Evolutionary conservation across 306 rosid genomes (phyloP).

Genomic region (Dryas octopetala): DNA sequence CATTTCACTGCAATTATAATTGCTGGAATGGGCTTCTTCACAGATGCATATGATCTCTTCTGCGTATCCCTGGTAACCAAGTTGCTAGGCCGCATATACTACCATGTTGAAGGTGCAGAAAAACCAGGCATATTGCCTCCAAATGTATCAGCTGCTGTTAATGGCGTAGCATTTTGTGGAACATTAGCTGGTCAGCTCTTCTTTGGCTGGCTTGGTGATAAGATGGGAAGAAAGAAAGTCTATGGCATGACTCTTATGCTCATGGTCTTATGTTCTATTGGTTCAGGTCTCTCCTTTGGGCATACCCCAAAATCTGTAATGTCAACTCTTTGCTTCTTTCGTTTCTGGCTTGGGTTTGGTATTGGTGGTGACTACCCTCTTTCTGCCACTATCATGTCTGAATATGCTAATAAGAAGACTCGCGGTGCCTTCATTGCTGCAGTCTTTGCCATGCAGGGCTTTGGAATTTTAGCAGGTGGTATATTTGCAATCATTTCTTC

Average conservation of each 20-base stretch:
- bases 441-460: constrained; percentile 85
- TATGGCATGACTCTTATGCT: constrained; percentile 72
- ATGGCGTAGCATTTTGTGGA: constrained; percentile 71
- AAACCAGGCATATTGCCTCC: constrained; percentile 77
- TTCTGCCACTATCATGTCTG: constrained; percentile 82
- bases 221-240: constrained; percentile 63
- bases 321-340: constrained; percentile 67
- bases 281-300: constrained; percentile 73
- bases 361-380: constrained; percentile 87
- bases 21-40: constrained; percentile 90
- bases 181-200: constrained; percentile 70
- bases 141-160: constrained; percentile 62
- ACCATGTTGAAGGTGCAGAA: constrained; percentile 52
- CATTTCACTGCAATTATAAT: constrained; percentile 70
- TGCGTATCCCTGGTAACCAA: constrained; percentile 71
- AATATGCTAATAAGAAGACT: constrained; percentile 71
- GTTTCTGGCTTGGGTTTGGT: constrained; percentile 84
- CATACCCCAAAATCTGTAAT: constrained; percentile 50
- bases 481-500: constrained; percentile 52
- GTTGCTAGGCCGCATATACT: constrained; percentile 73
- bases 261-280: constrained; percentile 65
- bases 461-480: constrained; percentile 75
- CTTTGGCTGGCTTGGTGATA: constrained; percentile 90
- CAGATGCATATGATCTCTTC: constrained; percentile 77
- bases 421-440: constrained; percentile 78